Percentiles rank a stretch among this genome's conserved stretches.
Conservation (phyloP, 2,329 filamentous ascomycete genomes). For the Arthrobotrys iridis region DNA sequence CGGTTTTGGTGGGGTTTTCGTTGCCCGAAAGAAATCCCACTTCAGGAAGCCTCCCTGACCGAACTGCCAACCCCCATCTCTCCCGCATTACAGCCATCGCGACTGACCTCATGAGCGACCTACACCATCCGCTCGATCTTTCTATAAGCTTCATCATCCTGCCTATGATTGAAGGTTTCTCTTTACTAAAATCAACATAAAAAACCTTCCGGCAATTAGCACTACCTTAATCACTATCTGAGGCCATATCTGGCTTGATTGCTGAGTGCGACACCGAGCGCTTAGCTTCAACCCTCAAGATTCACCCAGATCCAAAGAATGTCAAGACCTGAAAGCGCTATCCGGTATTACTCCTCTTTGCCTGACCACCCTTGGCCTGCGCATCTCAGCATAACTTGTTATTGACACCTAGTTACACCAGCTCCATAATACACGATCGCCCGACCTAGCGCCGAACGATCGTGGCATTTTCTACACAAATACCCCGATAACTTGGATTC, state of each 20-base stretch:
- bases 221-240: not conserved
- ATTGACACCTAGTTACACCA: not conserved
- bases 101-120: constrained; percentile 32
- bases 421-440: constrained; percentile 51
- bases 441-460: constrained; percentile 53
- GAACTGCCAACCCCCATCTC: constrained; percentile 9
- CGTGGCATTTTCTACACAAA: constrained; percentile 28
- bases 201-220: not conserved
- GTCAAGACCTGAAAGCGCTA: constrained; percentile 49
- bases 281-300: constrained; percentile 51
- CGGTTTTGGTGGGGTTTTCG: constrained; percentile 13
- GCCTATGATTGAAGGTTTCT: constrained; percentile 16
- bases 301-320: constrained; percentile 48
- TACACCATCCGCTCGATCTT: constrained; percentile 4
- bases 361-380: not conserved
- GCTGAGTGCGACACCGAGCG: constrained; percentile 46
- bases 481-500: constrained; percentile 10
- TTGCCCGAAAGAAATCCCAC: constrained; percentile 16
- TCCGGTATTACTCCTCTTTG: constrained; percentile 4
- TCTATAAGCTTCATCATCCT: constrained; percentile 58
- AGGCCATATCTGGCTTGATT: constrained; percentile 44
- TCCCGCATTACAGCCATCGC: constrained; percentile 7
- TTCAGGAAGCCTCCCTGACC: constrained; percentile 15
- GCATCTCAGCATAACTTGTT: not conserved
- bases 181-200: not conserved